Conservation (phyloP, 129 eudicot genomes). For the Calendula officinalis region DNA sequence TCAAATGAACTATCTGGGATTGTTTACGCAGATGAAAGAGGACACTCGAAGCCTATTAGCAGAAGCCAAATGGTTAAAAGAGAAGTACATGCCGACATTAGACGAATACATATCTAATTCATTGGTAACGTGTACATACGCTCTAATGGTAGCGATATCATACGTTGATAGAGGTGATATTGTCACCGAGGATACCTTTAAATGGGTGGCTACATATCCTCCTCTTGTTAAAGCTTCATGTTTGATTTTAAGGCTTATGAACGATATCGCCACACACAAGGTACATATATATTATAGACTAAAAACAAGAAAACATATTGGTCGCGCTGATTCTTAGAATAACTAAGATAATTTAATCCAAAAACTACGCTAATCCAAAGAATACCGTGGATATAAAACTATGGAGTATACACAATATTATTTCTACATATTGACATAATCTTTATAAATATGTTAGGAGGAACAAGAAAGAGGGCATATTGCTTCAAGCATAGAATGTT, state of each 20-base stretch:
- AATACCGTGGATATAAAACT: too few relatives aligned
- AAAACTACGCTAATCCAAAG: too few relatives aligned
- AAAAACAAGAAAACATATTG: too few relatives aligned
- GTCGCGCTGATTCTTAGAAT: too few relatives aligned
- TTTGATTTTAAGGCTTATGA: conserved; percentile 24
- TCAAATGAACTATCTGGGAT: neutral
- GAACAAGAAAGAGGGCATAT: conserved; percentile 35
- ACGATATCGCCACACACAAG: conserved; percentile 33
- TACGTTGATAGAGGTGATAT: neutral
- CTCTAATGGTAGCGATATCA: neutral
- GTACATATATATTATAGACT: too few relatives aligned
- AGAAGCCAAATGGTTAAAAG: conserved; percentile 20
- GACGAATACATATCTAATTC: conserved; percentile 13
- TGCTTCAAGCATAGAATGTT: conserved; percentile 34
- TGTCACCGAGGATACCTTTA: conserved; percentile 1
- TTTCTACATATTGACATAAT: neutral
- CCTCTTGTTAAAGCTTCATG: conserved; percentile 18
- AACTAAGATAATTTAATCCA: too few relatives aligned
- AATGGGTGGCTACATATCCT: conserved; percentile 1
- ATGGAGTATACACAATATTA: too few relatives aligned
- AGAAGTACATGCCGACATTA: conserved; percentile 21
- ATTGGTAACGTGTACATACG: neutral
- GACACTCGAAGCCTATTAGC: neutral
- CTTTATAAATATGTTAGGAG: conserved; percentile 4
- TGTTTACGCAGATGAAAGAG: conserved; percentile 7